Base-by-base conservation (phyloP, 768 basidiomycete species). In the Suillus plorans region DNA sequence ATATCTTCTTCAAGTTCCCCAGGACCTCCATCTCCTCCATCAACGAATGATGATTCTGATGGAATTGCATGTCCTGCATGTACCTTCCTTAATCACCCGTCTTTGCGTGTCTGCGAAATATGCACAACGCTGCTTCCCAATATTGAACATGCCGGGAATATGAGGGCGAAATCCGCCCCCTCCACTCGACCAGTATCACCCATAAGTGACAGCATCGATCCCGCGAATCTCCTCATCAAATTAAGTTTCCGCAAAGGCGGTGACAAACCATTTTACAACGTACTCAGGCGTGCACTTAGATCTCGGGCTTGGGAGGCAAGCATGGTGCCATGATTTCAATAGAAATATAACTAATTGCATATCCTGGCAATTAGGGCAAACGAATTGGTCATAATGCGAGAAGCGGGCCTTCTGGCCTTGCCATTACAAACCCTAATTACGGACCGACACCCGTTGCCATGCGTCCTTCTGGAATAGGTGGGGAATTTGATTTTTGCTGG, bases 161-260 rank as follows among this genome's bases (percentile, higher is more conserved):
- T 73, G 2, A 71, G 71, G 31, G 80, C 82, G 69, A 86, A 84
- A 68, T 91, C 89, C 6, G 89, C 85, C 4, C 89, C 90, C 0
- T 78, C 86, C 0, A 89, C 91, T 13, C 83, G 90, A 31, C 85
- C 90, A 3, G 73, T 80, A 9, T 88, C 91, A 0, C 84, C 84
- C 1, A 65, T 66, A 8, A 71, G 68, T 45, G 63, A 67, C 47
- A 66, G 53, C 44, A 73, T 74, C 36, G 72, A 75, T 44, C 73
- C 77, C 12, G 70, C 71, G 7, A 72, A 79, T n/a, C 71, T 80
- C 37, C 80, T 89, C 64, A 85, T 97, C 57, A 90, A 92, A 68
- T 73, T 99, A 63, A 95, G 93, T 76, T 98, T 99, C 75, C 84
- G 97, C 50, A 92, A 88, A 73, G 95, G 96, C 4, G 96, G 96